Conservation (phyloP, 2,329 filamentous ascomycete genomes). For the Aotearoamyces nothofagi region DNA sequence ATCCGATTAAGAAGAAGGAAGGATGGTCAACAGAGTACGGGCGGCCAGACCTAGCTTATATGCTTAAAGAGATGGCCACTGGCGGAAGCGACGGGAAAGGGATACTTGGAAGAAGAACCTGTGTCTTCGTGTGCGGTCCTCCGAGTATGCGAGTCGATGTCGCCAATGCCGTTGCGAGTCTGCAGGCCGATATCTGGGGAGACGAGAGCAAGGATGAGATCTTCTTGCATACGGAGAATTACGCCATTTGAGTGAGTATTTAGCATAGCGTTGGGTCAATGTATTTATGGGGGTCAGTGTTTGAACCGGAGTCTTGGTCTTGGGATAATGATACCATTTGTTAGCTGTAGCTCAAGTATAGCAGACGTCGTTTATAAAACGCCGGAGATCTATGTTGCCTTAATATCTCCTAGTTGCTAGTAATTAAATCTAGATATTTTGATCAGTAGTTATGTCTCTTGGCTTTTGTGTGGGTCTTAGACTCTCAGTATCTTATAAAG, state of each 20-base stretch:
- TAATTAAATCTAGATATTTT: too few relatives aligned
- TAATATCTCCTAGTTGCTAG: too few relatives aligned
- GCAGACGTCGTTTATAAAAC: too few relatives aligned
- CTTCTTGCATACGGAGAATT: constrained; percentile 90
- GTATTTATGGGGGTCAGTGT: too few relatives aligned
- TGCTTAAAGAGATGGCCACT: constrained; percentile 69
- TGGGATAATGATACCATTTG: too few relatives aligned
- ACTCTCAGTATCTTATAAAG: too few relatives aligned
- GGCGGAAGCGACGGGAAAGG: constrained; percentile 50
- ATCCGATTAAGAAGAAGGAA: constrained; percentile 51
- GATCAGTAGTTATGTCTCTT: too few relatives aligned
- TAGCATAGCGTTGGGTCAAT: too few relatives aligned
- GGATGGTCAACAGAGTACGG: constrained; percentile 91
- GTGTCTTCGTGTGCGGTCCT: constrained; percentile 87
- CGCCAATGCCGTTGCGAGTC: constrained; percentile 64
- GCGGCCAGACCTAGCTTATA: constrained; percentile 72
- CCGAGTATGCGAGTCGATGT: constrained; percentile 78
- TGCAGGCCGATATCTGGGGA: constrained; percentile 75
- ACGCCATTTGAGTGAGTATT: constrained; percentile 53
- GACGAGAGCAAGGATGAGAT: constrained; percentile 73
- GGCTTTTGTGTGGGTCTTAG: too few relatives aligned
- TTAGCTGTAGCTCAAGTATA: too few relatives aligned
- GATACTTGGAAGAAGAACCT: constrained; percentile 65
- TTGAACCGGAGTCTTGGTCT: too few relatives aligned
- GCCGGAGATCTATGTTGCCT: too few relatives aligned